Conservation (phyloP, 2,329 filamentous ascomycete species). For the Xylaria sp. region DNA sequence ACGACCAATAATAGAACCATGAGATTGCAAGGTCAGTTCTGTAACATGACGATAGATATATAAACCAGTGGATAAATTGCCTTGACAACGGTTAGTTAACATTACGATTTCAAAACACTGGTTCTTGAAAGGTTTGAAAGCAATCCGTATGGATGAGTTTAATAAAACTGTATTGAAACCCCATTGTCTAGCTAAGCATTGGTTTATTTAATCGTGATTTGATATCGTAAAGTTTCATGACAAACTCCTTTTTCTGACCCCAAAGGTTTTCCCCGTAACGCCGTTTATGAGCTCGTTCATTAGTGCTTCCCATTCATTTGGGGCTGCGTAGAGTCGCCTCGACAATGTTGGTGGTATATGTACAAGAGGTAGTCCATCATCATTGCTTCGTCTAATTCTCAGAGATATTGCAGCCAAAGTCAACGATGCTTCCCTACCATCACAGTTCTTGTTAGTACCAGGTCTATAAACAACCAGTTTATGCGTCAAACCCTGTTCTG, state of each 20-base stretch:
- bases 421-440: not conserved
- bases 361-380: slow-evolving; percentile 29
- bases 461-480: not conserved
- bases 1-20: no score
- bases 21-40: no score
- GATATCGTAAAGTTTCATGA: slow-evolving; percentile 27
- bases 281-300: slow-evolving; percentile 24
- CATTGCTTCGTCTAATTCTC: not conserved
- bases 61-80: not conserved
- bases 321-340: not conserved
- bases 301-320: slow-evolving; percentile 18
- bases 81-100: not conserved
- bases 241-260: slow-evolving; percentile 29
- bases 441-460: slow-evolving; percentile 5
- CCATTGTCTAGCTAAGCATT: slow-evolving; percentile 21
- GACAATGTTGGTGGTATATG: slow-evolving; percentile 27
- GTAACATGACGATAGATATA: not conserved
- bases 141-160: not conserved
- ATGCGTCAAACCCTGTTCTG: not conserved
- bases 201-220: slow-evolving; percentile 20
- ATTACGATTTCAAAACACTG: no score
- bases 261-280: slow-evolving; percentile 28
- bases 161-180: not conserved
- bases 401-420: not conserved
- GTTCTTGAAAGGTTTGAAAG: not conserved